Conservation (phyloP, 495 filamentous ascomycete genomes). For the Parachaetomium inaequale region DNA sequence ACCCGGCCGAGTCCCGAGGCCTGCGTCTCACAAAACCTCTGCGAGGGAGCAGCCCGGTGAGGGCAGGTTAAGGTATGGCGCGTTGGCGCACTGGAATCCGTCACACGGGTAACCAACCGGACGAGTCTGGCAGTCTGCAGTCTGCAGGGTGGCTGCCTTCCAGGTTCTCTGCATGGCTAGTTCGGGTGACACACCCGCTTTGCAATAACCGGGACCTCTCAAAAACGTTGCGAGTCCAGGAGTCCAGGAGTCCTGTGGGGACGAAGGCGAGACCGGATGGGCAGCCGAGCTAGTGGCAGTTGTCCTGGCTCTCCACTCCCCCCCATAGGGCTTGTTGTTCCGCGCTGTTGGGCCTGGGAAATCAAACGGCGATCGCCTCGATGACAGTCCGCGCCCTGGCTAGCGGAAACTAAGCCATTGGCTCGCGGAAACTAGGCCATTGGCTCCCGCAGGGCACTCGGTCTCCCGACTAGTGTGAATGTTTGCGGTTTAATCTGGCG, state of each 20-base stretch:
- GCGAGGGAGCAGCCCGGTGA: neutral
- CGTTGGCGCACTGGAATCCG: neutral
- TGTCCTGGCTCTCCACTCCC: neutral
- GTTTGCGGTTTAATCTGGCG: neutral
- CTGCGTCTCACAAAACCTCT: neutral
- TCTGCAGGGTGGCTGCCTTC: neutral
- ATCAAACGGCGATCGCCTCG: neutral
- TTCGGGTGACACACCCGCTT: neutral
- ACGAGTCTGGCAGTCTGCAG: neutral
- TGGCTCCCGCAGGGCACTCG: too few relatives aligned
- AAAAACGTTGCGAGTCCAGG: too few relatives aligned
- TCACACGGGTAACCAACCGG: constrained; percentile 7
- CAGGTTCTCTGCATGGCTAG: neutral
- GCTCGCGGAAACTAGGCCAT: neutral
- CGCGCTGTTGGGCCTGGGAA: neutral
- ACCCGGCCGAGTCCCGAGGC: neutral
- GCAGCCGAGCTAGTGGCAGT: neutral
- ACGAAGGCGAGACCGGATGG: neutral
- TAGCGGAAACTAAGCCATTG: neutral
- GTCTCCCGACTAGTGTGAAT: neutral
- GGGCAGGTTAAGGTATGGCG: neutral
- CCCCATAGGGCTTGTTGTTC: neutral
- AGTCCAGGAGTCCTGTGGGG: too few relatives aligned
- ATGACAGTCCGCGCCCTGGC: neutral
- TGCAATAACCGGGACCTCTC: neutral